Evolutionary conservation across 1,284 basidiomycete genomes (phyloP), one percentile per base, ranked within the genome.

Genomic region (Coniferiporia weirii): DNA sequence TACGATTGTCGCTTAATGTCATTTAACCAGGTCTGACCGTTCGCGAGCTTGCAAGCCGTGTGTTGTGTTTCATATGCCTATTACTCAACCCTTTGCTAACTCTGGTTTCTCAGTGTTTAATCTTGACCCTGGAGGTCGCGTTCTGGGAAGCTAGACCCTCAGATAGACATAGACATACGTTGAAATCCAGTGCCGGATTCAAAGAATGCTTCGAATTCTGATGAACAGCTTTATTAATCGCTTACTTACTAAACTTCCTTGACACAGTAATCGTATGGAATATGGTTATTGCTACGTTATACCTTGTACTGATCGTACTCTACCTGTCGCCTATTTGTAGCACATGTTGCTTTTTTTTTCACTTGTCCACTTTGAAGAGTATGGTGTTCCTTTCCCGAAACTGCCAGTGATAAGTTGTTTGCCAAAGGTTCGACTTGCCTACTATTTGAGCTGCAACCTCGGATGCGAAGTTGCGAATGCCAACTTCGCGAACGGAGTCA

Each of bases 121-220:
- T 43, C 70, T 81, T 12, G 78, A 82, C 57, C 67, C 69, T 53
- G 71, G 72, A 49, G 80, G 80, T 17, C 71, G 69, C 32, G 57
- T 72, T 45, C 60, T 61, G 44, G 4, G 38, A 38, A 43, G 32
- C 9, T 38, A 38, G 17, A 48, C 10, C 15, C 6, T 9, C 15
- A n/a, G 4, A 34, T 20, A n/a, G 27, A 22, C 15, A 15, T 12
- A n/a, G 3, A 34, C n/a, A 52, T 19, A 22, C 8, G 8, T 7
- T 40, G 12, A 40, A 40, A 40, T 9, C 8, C 9, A 2, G 27
- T 40, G 3, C 38, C 8, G 8, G 8, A 40, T 10, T 12, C 15
- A 40, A 15, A 40, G 12, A 40, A 40, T 9, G 8, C 38, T 40
- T 5, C 27, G 27, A 27, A 27, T 27, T 27, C 27, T 27, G 27